Evolutionary conservation across 2,329 filamentous ascomycete species (phyloP).

Genomic region (Aspergillus sp.): DNA sequence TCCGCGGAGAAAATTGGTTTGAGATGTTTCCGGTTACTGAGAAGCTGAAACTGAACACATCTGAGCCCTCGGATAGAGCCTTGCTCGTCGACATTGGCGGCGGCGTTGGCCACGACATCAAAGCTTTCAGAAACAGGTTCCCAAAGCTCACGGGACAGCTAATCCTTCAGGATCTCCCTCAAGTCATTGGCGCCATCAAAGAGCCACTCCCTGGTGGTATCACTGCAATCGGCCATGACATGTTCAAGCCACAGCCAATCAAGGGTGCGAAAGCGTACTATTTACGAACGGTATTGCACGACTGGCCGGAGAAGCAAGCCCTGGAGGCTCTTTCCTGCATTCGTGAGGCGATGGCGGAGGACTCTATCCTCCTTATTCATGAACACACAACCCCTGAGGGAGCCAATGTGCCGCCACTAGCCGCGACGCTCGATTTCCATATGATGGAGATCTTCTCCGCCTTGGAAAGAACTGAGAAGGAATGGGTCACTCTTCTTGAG

Average conservation of each 20-base stretch:
- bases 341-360: slow-evolving; percentile 27
- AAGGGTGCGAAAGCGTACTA: slow-evolving; percentile 32
- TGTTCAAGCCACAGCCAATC: slow-evolving; percentile 29
- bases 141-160: slow-evolving; percentile 35
- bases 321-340: slow-evolving; percentile 23
- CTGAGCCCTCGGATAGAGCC: not conserved
- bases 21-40: slow-evolving; percentile 24
- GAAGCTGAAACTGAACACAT: not conserved
- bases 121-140: slow-evolving; percentile 30
- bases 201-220: slow-evolving; percentile 23
- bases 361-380: slow-evolving; percentile 33
- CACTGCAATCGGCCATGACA: slow-evolving; percentile 13
- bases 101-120: slow-evolving; percentile 39
- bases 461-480: slow-evolving; percentile 26
- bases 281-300: slow-evolving; percentile 32
- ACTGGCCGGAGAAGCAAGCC: slow-evolving; percentile 32
- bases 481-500: slow-evolving; percentile 29
- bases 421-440: slow-evolving; percentile 22
- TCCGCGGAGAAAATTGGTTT: slow-evolving; percentile 21
- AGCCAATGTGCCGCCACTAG: slow-evolving; percentile 9
- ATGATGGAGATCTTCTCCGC: slow-evolving; percentile 28
- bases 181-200: slow-evolving; percentile 32
- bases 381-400: slow-evolving; percentile 31
- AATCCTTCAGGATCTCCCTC: slow-evolving; percentile 44
- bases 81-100: slow-evolving; percentile 46